Percentiles rank a stretch among this genome's conserved stretches.
phyloP scores from a whole-genome alignment of 768 basidiomycete species.

The Crucibulum laeve region DNA sequence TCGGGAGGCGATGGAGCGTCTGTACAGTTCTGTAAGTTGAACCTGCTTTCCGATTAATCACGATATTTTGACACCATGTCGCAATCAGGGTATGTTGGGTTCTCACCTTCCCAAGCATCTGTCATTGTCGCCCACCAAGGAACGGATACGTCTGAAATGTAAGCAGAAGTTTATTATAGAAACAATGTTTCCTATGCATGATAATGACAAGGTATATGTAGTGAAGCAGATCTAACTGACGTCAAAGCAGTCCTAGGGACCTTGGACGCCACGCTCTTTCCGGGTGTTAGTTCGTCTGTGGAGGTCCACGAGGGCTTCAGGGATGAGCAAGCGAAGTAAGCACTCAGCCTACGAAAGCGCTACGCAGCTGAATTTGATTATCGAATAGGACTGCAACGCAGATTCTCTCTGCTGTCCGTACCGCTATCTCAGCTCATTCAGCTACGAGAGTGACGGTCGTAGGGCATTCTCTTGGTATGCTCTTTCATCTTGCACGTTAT shows the following conservation, averaged over 20 bases:
- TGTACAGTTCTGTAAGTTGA: slow-evolving; percentile 43
- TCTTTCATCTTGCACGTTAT: too few relatives aligned
- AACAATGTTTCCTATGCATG: background rate
- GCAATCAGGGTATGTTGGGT: background rate
- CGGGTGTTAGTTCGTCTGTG: slow-evolving; percentile 34
- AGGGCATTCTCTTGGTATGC: slow-evolving; percentile 43
- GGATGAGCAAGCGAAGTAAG: slow-evolving; percentile 34
- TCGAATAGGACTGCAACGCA: slow-evolving; percentile 30
- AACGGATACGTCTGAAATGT: slow-evolving; percentile 29
- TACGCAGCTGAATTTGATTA: background rate
- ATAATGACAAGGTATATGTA: slow-evolving; percentile 8
- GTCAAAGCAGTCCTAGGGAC: slow-evolving; percentile 23
- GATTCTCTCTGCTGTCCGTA: slow-evolving; percentile 34
- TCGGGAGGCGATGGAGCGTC: slow-evolving; percentile 42
- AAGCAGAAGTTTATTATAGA: slow-evolving; percentile 2
- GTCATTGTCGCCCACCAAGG: slow-evolving; percentile 8
- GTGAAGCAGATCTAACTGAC: slow-evolving; percentile 34
- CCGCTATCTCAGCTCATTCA: slow-evolving; percentile 24
- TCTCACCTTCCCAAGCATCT: slow-evolving; percentile 5
- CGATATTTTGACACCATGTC: too few relatives aligned
- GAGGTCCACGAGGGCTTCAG: slow-evolving; percentile 41
- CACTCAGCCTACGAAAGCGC: background rate
- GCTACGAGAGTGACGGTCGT: slow-evolving; percentile 33
- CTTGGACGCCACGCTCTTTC: slow-evolving; percentile 35
- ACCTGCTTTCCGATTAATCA: too few relatives aligned